Evolutionary conservation across 129 eudicot species (phyloP).

Genomic region (Scalesia atractyloides): DNA sequence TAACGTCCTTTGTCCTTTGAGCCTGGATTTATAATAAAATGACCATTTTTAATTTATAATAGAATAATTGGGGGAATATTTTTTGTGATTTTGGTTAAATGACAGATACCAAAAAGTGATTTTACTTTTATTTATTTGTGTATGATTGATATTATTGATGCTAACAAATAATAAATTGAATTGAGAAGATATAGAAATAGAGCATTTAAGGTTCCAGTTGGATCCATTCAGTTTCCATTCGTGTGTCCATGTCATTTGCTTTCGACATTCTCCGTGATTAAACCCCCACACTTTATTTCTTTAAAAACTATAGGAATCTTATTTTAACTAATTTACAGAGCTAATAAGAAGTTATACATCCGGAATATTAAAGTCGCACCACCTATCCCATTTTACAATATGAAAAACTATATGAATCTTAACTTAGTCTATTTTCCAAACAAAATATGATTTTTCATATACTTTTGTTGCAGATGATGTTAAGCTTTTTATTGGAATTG

Average conservation of each 20-base stretch:
- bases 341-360: too few species aligned
- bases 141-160: background rate
- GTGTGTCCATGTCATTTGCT: constrained; percentile 23
- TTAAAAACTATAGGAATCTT: background rate
- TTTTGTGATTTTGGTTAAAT: too few species aligned
- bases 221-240: constrained; percentile 25
- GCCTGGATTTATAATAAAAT: background rate
- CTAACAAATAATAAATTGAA: constrained; percentile 5
- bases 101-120: background rate
- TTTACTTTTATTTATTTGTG: background rate
- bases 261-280: constrained; percentile 13
- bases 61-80: background rate
- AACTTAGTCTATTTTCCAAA: too few species aligned
- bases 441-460: too few species aligned
- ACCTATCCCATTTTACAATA: too few species aligned
- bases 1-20: background rate
- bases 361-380: too few species aligned
- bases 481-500: too few species aligned
- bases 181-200: background rate
- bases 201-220: constrained; percentile 37
- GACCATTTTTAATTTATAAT: background rate
- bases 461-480: too few species aligned
- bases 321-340: too few species aligned
- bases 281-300: constrained; percentile 18
- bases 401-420: too few species aligned